Evolutionary conservation across 148 eudicot genomes (phyloP), one percentile per base, ranked within the genome.

Genomic region (Mesembryanthemum crystallinum): DNA sequence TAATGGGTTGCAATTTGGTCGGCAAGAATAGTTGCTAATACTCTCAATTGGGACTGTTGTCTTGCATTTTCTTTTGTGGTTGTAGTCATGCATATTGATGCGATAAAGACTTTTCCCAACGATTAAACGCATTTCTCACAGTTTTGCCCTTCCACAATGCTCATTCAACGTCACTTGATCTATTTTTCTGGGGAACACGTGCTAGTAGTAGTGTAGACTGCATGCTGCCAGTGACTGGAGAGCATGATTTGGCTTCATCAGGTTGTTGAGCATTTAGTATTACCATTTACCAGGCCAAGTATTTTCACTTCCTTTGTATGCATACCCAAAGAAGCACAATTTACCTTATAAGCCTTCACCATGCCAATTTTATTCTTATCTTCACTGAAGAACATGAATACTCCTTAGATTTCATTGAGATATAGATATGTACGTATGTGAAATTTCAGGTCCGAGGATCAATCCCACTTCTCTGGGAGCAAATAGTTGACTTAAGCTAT

Each of bases 391-490:
- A 54, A 47, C 35, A n/a, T 32, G 8, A 27, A 33, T 62, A 35
- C 12, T 52, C 29, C 17, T 35, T 57, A 12, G 5, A 8, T 30
- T 24, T 17, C 14, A 72, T 59, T 57, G 14, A 5, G 8, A 27
- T 52, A 14, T 11, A 39, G 23, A 42, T 42, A 52, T 57, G 8
- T 64, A 24, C 62, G 55, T 32, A 52, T 77, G 23, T 77, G 35
- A 67, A 71, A 14, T 88, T 84, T 69, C 91, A 95, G 99, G 86
- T 95, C 65, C 90, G 97, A 54, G 99, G 98, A 62, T 95, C 99
- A 77, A 89, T 95, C 82, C 97, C 99, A 30, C 90, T 95, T 52
- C 79, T 95, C 20, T 95, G 98, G 98, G 98, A 95, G 87, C 98
- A 95, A 88, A 92, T 95, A 76, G 99, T 92, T 79, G 99, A 92